Evolutionary conservation across 768 basidiomycete genomes (phyloP).

Genomic region (Pulveroboletus sp.): DNA sequence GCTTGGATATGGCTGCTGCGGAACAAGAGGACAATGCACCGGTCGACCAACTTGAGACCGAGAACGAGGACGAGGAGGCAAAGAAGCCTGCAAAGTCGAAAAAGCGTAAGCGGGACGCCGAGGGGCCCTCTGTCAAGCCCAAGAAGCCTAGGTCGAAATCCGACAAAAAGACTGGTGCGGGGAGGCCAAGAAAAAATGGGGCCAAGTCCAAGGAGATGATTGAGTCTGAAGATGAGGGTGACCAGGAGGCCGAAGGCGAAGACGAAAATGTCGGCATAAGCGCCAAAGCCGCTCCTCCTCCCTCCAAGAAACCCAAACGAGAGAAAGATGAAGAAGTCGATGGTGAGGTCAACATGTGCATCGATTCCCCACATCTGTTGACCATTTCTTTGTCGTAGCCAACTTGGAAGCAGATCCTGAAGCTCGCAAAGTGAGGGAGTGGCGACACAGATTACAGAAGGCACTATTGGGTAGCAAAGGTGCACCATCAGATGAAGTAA

Average conservation of each 20-base stretch:
- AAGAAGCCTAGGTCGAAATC: slow-evolving; percentile 48
- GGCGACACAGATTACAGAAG: slow-evolving; percentile 91
- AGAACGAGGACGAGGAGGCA: slow-evolving; percentile 50
- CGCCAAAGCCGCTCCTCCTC: slow-evolving; percentile 58
- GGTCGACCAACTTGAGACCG: slow-evolving; percentile 64
- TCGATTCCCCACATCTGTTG: slow-evolving; percentile 2
- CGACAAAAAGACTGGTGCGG: slow-evolving; percentile 30
- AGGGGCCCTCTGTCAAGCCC: slow-evolving; percentile 37
- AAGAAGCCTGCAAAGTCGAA: slow-evolving; percentile 45
- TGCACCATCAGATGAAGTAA: slow-evolving; percentile 63
- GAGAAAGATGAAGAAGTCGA: slow-evolving; percentile 62
- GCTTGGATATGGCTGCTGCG: slow-evolving; percentile 32
- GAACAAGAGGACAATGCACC: slow-evolving; percentile 56
- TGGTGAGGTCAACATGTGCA: slow-evolving; percentile 39
- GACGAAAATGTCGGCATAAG: slow-evolving; percentile 47
- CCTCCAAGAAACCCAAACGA: slow-evolving; percentile 60
- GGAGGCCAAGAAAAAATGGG: slow-evolving; percentile 53
- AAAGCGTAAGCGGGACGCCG: slow-evolving; percentile 65
- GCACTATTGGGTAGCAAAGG: slow-evolving; percentile 71
- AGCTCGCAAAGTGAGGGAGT: slow-evolving; percentile 77
- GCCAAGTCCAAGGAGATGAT: slow-evolving; percentile 59
- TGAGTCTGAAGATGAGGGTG: slow-evolving; percentile 65
- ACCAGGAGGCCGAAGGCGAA: slow-evolving; percentile 45
- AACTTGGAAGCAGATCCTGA: slow-evolving; percentile 56
- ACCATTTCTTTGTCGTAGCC: slow-evolving; percentile 24